Conservation (phyloP, 495 filamentous ascomycete genomes). For the Aspergillus mulundensis region DNA sequence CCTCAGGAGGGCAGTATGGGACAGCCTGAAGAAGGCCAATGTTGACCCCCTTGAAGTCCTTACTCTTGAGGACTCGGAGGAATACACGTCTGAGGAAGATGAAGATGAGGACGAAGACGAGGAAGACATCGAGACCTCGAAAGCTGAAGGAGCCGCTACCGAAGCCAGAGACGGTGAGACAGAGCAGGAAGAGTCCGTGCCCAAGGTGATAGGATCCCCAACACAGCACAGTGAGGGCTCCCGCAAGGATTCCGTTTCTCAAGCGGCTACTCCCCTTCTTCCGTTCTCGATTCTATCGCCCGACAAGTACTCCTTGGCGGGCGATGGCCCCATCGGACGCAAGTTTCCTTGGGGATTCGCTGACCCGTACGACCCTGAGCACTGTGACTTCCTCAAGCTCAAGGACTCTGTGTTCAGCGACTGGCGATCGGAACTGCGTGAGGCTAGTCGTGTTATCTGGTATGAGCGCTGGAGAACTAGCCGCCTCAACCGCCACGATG, state of each 20-base stretch:
- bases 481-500: constrained; percentile 49
- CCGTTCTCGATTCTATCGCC: constrained; percentile 93
- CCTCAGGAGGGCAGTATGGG: constrained; percentile 87
- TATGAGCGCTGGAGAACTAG: constrained; percentile 94
- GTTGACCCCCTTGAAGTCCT: constrained; percentile 87
- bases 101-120: constrained; percentile 58
- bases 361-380: constrained; percentile 80
- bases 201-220: constrained; percentile 35
- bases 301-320: constrained; percentile 76
- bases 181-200: constrained; percentile 10
- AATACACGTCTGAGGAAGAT: constrained; percentile 56
- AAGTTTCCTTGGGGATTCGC: constrained; percentile 96
- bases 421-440: constrained; percentile 86
- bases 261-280: constrained; percentile 43
- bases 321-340: constrained; percentile 61
- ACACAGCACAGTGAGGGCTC: constrained; percentile 27
- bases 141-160: constrained; percentile 8
- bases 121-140: constrained; percentile 38
- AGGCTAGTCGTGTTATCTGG: constrained; percentile 88
- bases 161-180: constrained; percentile 38
- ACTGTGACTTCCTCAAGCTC: constrained; percentile 91
- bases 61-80: constrained; percentile 69
- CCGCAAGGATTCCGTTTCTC: constrained; percentile 22
- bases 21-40: constrained; percentile 76
- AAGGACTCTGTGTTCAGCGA: constrained; percentile 91